Conservation (phyloP, 179 eudicot species). For the Drosera spatulata region DNA sequence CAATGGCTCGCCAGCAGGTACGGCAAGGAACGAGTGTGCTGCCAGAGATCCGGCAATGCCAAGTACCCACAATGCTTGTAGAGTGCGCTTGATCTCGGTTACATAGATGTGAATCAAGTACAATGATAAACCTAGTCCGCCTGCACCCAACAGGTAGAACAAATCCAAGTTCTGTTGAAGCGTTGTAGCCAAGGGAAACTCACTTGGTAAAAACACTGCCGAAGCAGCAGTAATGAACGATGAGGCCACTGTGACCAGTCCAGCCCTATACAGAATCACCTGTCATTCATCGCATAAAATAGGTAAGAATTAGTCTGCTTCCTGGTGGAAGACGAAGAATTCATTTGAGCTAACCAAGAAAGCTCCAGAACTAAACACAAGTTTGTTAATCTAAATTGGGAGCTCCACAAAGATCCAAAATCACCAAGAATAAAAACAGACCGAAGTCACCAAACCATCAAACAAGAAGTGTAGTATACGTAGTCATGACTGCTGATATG, state of each 20-base stretch:
- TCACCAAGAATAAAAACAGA: neutral
- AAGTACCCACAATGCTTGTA: conserved; percentile 81
- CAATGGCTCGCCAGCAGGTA: conserved; percentile 48
- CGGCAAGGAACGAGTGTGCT: conserved; percentile 46
- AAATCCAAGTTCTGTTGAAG: conserved; percentile 32
- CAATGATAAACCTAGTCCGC: conserved; percentile 79
- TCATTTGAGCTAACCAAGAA: neutral
- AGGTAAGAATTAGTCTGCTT: neutral
- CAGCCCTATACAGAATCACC: conserved; percentile 72
- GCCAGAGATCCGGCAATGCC: conserved; percentile 66
- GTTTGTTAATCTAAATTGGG: neutral
- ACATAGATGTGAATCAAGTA: conserved; percentile 76
- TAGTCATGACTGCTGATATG: neutral
- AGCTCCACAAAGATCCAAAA: neutral
- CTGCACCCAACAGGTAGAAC: conserved; percentile 53
- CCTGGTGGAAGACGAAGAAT: neutral
- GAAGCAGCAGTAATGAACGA: conserved; percentile 63
- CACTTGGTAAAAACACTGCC: conserved; percentile 38
- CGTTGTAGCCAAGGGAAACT: conserved; percentile 15
- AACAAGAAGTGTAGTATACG: neutral
- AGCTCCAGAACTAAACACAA: neutral
- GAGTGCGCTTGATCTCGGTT: conserved; percentile 71
- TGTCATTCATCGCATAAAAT: conserved; percentile 9
- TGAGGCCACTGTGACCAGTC: conserved; percentile 69
- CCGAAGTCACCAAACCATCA: neutral